Evolutionary conservation across 306 rosid species (phyloP), one percentile per base, ranked within the genome.

Genomic region (Ceratonia siliqua): DNA sequence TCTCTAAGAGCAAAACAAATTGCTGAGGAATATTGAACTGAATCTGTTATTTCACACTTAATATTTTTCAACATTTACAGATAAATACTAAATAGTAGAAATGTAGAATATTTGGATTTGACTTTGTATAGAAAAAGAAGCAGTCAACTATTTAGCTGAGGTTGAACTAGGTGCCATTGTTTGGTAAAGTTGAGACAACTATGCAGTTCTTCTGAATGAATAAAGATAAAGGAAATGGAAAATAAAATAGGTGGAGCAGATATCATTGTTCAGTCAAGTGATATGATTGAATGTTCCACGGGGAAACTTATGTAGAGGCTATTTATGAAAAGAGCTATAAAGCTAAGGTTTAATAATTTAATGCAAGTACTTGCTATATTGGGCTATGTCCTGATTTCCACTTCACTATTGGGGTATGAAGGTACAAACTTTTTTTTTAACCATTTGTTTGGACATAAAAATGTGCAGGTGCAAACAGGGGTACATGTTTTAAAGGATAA

Each of bases 401-500:
- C 63, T 38, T 28, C 27, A 12, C 45, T 21, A 20, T 13, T 52
- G 6, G 46, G 18, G 22, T 20, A 5, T n/a, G 5, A 48, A 48
- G 53, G n/a, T 48, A 48, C 22, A 20, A 13, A 15, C 5, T 45
- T 45, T 1, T 14, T 72, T 56, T 36, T 41, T 54, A 10, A 55
- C 38, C 78, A 17, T 61, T 63, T 35, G 72, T 54, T 67, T 76
- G 78, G 68, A 76, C 58, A 42, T 64, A 64, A 59, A 74, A 59
- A 78, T 50, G 21, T 52, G 43, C 91, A 93, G 98, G 98, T 93
- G 80, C 98, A 84, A 80, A 38, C 84, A 27, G 98, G 92, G 74
- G 98, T 93, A 55, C 84, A 74, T 22, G 81, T 41, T 79, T 71
- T 93, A 68, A 87, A 89, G 87, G 98, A 89, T 62, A 86, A 86